Percentiles rank a stretch among this genome's conserved stretches.
Evolutionary conservation across 768 basidiomycete species (phyloP).

Genomic region (Lactifluus echinatus): DNA sequence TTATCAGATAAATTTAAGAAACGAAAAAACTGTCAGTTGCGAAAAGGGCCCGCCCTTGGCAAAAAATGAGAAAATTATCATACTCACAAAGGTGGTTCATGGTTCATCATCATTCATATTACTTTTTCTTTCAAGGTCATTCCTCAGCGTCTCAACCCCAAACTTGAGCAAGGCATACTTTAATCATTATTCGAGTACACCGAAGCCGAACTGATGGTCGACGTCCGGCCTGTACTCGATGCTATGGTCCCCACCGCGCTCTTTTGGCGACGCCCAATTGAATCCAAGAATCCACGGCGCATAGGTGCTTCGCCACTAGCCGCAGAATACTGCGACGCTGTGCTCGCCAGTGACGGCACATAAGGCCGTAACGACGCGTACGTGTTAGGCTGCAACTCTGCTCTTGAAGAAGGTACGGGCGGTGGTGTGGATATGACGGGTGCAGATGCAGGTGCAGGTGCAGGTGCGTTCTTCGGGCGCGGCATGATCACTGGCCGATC

Average conservation of each 20-base stretch:
- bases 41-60: too few species aligned
- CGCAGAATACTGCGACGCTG: conserved; percentile 31
- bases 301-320: conserved; percentile 33
- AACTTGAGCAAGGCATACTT: neutral
- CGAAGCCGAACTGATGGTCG: conserved; percentile 17
- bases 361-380: conserved; percentile 15
- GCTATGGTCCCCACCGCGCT: neutral
- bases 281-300: conserved; percentile 21
- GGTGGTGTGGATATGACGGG: too few species aligned
- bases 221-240: neutral
- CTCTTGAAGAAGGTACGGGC: neutral
- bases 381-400: neutral
- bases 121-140: too few species aligned
- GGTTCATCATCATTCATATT: too few species aligned
- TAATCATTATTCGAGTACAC: conserved; percentile 13
- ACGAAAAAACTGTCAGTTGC: too few species aligned
- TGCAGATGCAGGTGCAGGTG: neutral
- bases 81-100: too few species aligned
- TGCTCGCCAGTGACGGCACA: conserved; percentile 28
- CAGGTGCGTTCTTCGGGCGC: conserved; percentile 1
- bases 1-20: neutral
- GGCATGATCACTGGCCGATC: conserved; percentile 14
- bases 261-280: conserved; percentile 12
- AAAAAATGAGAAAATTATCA: too few species aligned
- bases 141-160: too few species aligned